Conservation (phyloP, 208 protist genomes). For the Lotmaria passim region DNA sequence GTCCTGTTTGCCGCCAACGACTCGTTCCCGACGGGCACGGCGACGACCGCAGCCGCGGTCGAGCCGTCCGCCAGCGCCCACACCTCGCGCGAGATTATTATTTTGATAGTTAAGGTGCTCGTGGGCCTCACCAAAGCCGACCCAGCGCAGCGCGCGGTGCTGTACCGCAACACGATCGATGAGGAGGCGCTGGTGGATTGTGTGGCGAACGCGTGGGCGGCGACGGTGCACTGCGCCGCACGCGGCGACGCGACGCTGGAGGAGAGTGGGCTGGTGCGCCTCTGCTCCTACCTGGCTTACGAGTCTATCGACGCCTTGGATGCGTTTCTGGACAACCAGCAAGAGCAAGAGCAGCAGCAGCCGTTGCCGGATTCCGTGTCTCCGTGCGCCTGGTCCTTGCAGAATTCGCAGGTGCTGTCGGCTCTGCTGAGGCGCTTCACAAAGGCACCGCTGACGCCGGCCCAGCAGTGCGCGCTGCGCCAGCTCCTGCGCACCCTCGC, state of each 20-base stretch:
- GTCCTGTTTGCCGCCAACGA: not conserved
- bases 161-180: constrained; percentile 32
- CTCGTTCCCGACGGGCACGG: not conserved
- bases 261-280: constrained; percentile 23
- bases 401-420: constrained; percentile 54
- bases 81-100: constrained; percentile 23
- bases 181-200: constrained; percentile 55
- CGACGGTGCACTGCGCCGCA: constrained; percentile 16
- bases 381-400: constrained; percentile 38
- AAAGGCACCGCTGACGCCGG: not conserved
- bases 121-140: constrained; percentile 35
- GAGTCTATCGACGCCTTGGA: constrained; percentile 39
- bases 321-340: constrained; percentile 17
- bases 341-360: not conserved
- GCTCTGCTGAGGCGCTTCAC: constrained; percentile 41
- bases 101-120: constrained; percentile 15
- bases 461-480: constrained; percentile 24
- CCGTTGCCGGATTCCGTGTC: no score
- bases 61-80: not conserved
- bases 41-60: not conserved
- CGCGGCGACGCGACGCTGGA: constrained; percentile 35
- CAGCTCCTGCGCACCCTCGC: constrained; percentile 27
- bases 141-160: constrained; percentile 23
- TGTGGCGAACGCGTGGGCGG: constrained; percentile 52
- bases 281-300: constrained; percentile 37